These are phyloP conservation scores for Diutina siamensis DNA, from an alignment of 1,139 yeast species.

Conservation along the genomic window DNA sequence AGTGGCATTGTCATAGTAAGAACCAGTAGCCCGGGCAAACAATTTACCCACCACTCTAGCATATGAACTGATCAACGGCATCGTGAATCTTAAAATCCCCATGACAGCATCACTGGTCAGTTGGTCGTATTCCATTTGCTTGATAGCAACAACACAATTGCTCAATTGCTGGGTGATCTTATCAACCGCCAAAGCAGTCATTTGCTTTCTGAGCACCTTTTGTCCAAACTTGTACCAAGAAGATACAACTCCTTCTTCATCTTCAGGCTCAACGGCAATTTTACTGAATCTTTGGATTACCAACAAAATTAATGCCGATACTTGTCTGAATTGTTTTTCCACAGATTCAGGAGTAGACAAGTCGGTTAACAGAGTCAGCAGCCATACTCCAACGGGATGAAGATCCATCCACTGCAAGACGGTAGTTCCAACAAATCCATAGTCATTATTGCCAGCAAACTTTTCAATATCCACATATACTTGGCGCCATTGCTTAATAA, in stretches of 20 bases:
- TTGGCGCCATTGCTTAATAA: not conserved
- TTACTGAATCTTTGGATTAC: slow-evolving; percentile 49
- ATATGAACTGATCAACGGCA: slow-evolving; percentile 50
- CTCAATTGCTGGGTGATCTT: slow-evolving; percentile 20
- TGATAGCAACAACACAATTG: slow-evolving; percentile 12
- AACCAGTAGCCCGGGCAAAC: slow-evolving; percentile 28
- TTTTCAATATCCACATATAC: not conserved
- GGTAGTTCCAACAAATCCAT: slow-evolving; percentile 36
- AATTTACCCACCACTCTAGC: slow-evolving; percentile 29
- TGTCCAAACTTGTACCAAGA: slow-evolving; percentile 47
- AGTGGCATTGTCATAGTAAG: slow-evolving; percentile 43
- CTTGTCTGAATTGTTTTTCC: slow-evolving; percentile 36
- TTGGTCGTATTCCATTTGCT: slow-evolving; percentile 22
- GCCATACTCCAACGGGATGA: slow-evolving; percentile 12
- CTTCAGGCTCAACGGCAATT: slow-evolving; percentile 22
- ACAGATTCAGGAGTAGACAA: slow-evolving; percentile 22
- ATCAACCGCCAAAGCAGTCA: slow-evolving; percentile 15
- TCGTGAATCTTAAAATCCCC: slow-evolving; percentile 39
- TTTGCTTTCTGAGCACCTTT: slow-evolving; percentile 18
- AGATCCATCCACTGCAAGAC: slow-evolving; percentile 27
- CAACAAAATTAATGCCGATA: slow-evolving; percentile 53
- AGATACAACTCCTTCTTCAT: slow-evolving; percentile 17
- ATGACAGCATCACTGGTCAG: slow-evolving; percentile 25
- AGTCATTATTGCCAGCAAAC: slow-evolving; percentile 10
- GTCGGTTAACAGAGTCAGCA: slow-evolving; percentile 16